Conservation (phyloP, 106 monocot species). For the Phalaenopsis aphrodite region DNA sequence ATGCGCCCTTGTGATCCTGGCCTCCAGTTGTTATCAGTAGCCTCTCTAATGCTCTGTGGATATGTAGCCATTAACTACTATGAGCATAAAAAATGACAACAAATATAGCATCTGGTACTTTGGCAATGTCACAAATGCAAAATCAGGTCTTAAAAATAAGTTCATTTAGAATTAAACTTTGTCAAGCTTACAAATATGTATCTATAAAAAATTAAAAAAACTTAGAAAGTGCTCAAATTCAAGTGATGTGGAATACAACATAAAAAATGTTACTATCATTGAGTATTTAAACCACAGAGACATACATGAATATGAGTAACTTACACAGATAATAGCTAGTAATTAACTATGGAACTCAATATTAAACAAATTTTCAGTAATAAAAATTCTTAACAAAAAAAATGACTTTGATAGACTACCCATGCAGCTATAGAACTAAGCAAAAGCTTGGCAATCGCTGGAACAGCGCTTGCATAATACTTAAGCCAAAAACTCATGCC, state of each 20-base stretch:
- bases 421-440: not conserved
- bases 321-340: not conserved
- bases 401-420: not conserved
- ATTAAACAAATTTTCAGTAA: not conserved
- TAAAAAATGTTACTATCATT: not conserved
- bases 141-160: not conserved
- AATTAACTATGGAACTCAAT: not conserved
- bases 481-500: not conserved
- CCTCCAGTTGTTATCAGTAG: conserved; percentile 43
- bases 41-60: conserved; percentile 37
- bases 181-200: not conserved
- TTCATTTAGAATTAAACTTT: not conserved
- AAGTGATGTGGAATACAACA: not conserved
- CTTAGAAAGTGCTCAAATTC: not conserved
- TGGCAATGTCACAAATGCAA: not conserved
- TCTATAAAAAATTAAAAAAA: not conserved
- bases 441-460: not conserved
- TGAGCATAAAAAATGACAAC: not conserved
- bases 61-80: not conserved
- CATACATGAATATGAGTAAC: not conserved
- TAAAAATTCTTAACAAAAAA: not conserved
- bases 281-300: not conserved
- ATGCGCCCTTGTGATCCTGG: conserved; percentile 43
- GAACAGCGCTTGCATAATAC: not conserved
- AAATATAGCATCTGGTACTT: not conserved